phyloP scores from a whole-genome alignment of 768 basidiomycete species.

The Rhizopogon salebrosus region DNA sequence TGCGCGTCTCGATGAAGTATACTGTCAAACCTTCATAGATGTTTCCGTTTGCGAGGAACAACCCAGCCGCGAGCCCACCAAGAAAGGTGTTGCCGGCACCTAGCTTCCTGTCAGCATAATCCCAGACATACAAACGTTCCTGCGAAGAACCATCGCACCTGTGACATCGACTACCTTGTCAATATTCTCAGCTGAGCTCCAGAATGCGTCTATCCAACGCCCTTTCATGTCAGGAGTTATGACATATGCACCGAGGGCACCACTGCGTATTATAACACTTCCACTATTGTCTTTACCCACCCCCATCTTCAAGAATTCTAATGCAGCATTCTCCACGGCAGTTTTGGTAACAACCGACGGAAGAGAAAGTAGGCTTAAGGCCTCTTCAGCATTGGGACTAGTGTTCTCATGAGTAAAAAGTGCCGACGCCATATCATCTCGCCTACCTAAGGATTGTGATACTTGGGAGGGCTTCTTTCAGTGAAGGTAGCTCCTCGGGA shows the following conservation, averaged over 20 bases:
- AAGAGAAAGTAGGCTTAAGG: constrained; percentile 59
- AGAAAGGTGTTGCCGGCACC: constrained; percentile 92
- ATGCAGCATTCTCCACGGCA: constrained; percentile 63
- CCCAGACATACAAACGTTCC: not conserved
- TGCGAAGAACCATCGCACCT: constrained; percentile 36
- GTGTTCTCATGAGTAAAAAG: not conserved
- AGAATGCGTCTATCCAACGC: constrained; percentile 74
- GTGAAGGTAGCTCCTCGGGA: constrained; percentile 70
- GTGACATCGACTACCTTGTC: constrained; percentile 75
- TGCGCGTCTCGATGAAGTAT: constrained; percentile 3
- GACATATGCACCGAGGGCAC: constrained; percentile 66
- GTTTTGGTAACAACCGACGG: constrained; percentile 35
- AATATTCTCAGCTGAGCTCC: constrained; percentile 39
- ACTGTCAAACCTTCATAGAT: constrained; percentile 55
- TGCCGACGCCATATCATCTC: not conserved
- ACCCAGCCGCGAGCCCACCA: constrained; percentile 76
- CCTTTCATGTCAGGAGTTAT: constrained; percentile 36
- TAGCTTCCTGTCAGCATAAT: constrained; percentile 21
- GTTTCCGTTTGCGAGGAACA: constrained; percentile 50
- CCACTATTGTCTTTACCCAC: constrained; percentile 47
- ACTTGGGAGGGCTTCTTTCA: constrained; percentile 51
- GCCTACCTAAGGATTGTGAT: constrained; percentile 67
- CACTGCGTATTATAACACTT: constrained; percentile 71
- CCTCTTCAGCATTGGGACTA: constrained; percentile 88
- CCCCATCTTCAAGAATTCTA: constrained; percentile 54